A percentile compares a stretch with the other conserved stretches of the same genome.
Evolutionary conservation across 2,329 filamentous ascomycete genomes (phyloP).

Genomic region (Trichophyton equinum): DNA sequence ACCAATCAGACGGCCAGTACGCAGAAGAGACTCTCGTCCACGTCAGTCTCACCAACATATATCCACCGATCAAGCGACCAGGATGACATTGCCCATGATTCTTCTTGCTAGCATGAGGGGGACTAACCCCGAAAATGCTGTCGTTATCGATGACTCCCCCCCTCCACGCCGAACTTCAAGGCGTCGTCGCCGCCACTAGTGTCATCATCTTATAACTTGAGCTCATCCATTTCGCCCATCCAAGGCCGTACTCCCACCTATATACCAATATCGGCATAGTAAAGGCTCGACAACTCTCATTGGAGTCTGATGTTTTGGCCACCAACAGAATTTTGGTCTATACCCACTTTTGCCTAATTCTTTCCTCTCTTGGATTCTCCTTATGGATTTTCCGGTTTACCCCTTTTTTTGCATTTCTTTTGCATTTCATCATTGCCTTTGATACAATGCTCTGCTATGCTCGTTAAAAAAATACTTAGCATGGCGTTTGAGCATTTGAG

Average conservation of each 20-base stretch:
- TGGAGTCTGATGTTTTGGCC: not conserved
- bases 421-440: not conserved
- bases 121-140: not conserved
- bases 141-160: not conserved
- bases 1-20: slow-evolving; percentile 6
- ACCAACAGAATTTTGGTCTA: not conserved
- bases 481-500: not conserved
- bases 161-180: not conserved
- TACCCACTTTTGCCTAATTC: not conserved
- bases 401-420: not conserved
- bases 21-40: not conserved
- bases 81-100: not conserved
- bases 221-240: not conserved
- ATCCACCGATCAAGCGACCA: not conserved
- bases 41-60: not conserved
- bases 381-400: not conserved
- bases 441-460: not conserved
- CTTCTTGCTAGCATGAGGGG: not conserved
- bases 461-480: not conserved
- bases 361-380: not conserved
- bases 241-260: not conserved
- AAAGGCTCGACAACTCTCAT: not conserved
- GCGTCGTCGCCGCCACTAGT: not conserved
- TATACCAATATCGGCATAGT: not conserved
- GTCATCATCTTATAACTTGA: not conserved